Base-by-base conservation (phyloP, 2,329 filamentous ascomycete species). In the Fusarium sp. region DNA sequence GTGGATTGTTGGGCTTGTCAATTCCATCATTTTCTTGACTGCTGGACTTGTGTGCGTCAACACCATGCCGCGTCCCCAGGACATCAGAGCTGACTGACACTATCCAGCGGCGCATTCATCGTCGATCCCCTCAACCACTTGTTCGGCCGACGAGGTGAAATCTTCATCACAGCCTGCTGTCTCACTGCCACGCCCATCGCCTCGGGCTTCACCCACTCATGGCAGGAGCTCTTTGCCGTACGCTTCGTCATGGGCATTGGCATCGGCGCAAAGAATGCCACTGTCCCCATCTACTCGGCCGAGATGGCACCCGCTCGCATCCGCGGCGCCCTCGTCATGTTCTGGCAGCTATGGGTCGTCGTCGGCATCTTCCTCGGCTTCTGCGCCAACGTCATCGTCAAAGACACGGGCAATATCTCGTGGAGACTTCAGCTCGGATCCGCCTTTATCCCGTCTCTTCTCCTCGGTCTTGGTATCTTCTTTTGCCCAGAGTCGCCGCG, bases 281-380 rank as follows among this genome's bases (percentile, higher is more conserved):
- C 80, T 0, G 84, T 88, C 0, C 90, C 90, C 0, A 86, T 93
- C 36, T 93, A 90, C 68, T 87, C 88, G 0, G 89, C 90, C 2
- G 90, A 92, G 71, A 89, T 85, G 57, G 83, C 86, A 0, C 89
- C 89, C 0, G 84, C 88, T 1, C 71, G 79, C 1, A 85, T 91
- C 46, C 83, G 89, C 63, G 88, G 89, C 61, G 89, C 88, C 10
- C 79, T 94, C 4, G 90, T 93, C 64, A 93, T 94, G 90, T 88
- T 87, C 63, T 94, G 90, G 90, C 82, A 75, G 58, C 67, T 76
- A 9, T 76, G 73, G 70, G 71, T 75, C 42, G 71, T 65, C 8
- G 15, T 60, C n/a, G 86, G 70, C 10, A 69, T 70, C 50, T 70
- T 71, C 64, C 66, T 81, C 4, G 84, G 84, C 10, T 84, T 80